phyloP scores from a whole-genome alignment of 768 basidiomycete species.

The Phanerodontia chrysosporium region DNA sequence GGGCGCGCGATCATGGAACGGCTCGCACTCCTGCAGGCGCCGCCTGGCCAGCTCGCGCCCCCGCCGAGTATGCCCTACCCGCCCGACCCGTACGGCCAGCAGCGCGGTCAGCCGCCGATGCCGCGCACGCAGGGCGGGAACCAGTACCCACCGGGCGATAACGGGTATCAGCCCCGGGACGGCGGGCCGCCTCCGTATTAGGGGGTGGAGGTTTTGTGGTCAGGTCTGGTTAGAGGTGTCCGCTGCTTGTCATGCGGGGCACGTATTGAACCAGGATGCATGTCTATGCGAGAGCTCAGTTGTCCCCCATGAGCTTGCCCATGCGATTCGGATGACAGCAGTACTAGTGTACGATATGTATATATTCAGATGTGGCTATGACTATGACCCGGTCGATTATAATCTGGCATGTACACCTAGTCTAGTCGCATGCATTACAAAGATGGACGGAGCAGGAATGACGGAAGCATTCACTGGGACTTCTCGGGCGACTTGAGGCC shows the following conservation, averaged over 20 bases:
- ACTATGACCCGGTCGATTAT: neutral
- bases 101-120: neutral
- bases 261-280: no score
- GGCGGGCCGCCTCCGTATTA: neutral
- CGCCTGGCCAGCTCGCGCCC: neutral
- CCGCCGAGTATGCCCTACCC: neutral
- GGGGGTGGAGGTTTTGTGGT: neutral
- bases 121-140: neutral
- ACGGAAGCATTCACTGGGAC: neutral
- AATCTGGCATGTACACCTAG: neutral
- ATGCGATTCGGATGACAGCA: no score
- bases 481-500: neutral
- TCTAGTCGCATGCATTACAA: neutral
- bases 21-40: neutral
- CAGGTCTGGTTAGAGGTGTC: neutral
- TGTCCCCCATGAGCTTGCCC: no score
- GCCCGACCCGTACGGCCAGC: neutral
- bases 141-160: neutral
- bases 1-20: neutral
- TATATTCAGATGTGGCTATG: neutral
- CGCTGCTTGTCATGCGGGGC: neutral
- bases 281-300: no score
- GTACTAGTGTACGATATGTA: neutral
- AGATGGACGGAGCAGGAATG: neutral
- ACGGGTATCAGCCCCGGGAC: neutral